Percentiles rank a stretch among this genome's conserved stretches.
Conservation (phyloP, 2,329 filamentous ascomycete species). For the Stagonosporopsis cucurbitacearum region DNA sequence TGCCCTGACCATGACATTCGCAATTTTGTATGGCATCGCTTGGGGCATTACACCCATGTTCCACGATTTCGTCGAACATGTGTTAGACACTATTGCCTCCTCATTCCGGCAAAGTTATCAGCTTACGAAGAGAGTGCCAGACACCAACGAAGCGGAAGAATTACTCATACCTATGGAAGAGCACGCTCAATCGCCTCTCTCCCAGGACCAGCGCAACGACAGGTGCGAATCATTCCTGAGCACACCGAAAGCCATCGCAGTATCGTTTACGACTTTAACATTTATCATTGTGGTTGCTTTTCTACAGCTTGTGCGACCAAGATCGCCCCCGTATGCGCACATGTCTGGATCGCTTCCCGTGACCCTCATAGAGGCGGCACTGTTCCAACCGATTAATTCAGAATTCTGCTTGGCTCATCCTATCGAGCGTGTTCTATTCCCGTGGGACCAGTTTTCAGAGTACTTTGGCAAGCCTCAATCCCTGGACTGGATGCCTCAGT, state of each 20-base stretch:
- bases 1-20: slow-evolving; percentile 14
- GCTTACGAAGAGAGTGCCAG: slow-evolving; percentile 9
- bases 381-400: slow-evolving; percentile 25
- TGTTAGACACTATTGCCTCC: slow-evolving; percentile 5
- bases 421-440: slow-evolving; percentile 21
- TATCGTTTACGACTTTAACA: slow-evolving; percentile 17
- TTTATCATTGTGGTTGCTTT: slow-evolving; percentile 9
- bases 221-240: not conserved
- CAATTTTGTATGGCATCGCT: slow-evolving; percentile 16
- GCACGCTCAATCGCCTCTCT: not conserved
- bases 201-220: not conserved
- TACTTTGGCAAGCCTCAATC: slow-evolving; percentile 19
- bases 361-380: slow-evolving; percentile 24
- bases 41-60: slow-evolving; percentile 19
- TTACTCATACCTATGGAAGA: slow-evolving; percentile 18
- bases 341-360: slow-evolving; percentile 28
- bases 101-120: slow-evolving; percentile 15
- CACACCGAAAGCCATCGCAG: slow-evolving; percentile 15
- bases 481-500: slow-evolving; percentile 22
- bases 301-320: slow-evolving; percentile 22
- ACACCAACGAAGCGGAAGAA: slow-evolving; percentile 12
- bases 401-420: slow-evolving; percentile 27
- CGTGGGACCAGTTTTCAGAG: slow-evolving; percentile 20
- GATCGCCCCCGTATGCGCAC: slow-evolving; percentile 23
- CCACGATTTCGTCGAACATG: slow-evolving; percentile 19